Base-by-base conservation (phyloP, 306 rosid genomes). In the Ormosia emarginata region DNA sequence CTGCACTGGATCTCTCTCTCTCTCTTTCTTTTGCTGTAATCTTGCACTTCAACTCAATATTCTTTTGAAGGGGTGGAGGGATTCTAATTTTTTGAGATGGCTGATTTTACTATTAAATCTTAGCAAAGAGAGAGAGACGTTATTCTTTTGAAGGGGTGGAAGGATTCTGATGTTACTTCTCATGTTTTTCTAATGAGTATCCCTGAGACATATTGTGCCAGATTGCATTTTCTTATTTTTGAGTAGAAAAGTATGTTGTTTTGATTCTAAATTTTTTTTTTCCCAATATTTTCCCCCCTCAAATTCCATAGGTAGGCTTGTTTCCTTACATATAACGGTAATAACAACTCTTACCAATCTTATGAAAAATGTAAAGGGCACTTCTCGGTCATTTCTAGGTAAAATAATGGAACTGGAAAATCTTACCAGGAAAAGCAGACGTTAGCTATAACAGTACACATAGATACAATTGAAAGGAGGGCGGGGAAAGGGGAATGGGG, bases 351-450 rank as follows among this genome's bases (percentile, higher is more conserved):
- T 24, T 41, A 7, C 24, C n/a, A 66, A 56, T 57, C 71, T 70
- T 73, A 29, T 77, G 75, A 80, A 77, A 75, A 55, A 66, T 68
- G 75, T 66, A 50, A 52, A 74, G 78, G 70, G 82, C 73, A 80
- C 75, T 81, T 83, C 67, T 75, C 70, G 56, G 83, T 77, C 71
- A 82, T 74, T 80, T 61, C 59, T 72, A 47, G 80, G 83, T 66
- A 57, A 72, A 78, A 74, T 71, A 81, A 78, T 80, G 79, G 55
- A 63, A 69, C 76, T 79, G 67, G 50, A 78, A 87, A 65, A 67
- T 67, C 3, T 71, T 80, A 78, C 50, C 17, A 53, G 68, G 74
- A 78, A 88, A 65, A 67, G 72, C 32, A 80, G 68, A 68, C 44
- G 15, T n/a, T 82, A 58, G 74, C 72, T 71, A 84, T 50, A 75